These are phyloP conservation scores for Salix suchowensis DNA, from an alignment of 345 rosid species.

Conservation along the genomic window DNA sequence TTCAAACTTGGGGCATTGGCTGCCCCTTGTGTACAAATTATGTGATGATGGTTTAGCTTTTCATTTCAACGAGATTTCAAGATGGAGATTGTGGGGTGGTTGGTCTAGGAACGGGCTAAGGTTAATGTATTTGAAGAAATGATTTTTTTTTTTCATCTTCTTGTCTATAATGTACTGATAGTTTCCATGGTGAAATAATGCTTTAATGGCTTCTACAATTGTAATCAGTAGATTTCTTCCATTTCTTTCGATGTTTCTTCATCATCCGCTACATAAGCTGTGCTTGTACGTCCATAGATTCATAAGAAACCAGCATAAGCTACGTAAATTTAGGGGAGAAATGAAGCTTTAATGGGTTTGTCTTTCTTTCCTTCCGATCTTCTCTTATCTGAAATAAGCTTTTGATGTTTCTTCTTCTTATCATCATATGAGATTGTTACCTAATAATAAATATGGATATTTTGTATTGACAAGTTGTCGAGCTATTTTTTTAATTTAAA, in stretches of 20 bases:
- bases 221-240: neutral
- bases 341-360: neutral
- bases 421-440: no score
- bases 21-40: conserved; percentile 3
- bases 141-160: neutral
- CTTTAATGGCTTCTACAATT: neutral
- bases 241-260: neutral
- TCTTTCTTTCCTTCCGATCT: no score
- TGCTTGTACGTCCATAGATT: no score
- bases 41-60: neutral
- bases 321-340: no score
- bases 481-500: neutral
- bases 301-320: no score
- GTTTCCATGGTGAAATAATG: neutral
- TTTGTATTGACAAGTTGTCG: no score
- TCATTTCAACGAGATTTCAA: neutral
- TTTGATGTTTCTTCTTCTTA: no score
- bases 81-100: neutral
- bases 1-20: no score
- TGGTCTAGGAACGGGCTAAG: neutral
- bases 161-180: neutral
- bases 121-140: neutral
- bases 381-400: no score
- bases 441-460: no score
- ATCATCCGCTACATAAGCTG: no score